These are phyloP conservation scores for Chlamydomonas schloesseri DNA, from an alignment of 139 green algal species.

Conservation along the genomic window DNA sequence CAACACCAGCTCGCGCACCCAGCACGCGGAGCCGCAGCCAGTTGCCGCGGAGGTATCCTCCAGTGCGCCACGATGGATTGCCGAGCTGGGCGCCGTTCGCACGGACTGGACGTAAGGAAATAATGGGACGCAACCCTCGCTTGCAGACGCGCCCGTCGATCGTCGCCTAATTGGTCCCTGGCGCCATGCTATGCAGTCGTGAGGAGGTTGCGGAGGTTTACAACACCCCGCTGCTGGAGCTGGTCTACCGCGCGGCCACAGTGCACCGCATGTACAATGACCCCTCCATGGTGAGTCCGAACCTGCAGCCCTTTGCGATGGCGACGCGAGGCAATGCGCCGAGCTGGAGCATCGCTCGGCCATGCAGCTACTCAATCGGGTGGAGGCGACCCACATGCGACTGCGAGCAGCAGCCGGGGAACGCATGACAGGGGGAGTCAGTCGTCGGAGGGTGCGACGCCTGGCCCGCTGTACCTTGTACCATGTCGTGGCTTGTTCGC, in stretches of 20 bases:
- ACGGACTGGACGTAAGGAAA: slow-evolving; percentile 86
- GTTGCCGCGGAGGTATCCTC: background rate
- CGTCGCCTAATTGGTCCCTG: too few species aligned
- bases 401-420: too few species aligned
- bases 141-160: background rate
- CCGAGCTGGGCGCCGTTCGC: slow-evolving; percentile 78
- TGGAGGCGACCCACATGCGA: too few species aligned
- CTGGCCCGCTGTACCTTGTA: too few species aligned
- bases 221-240: slow-evolving; percentile 91
- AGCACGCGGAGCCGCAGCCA: slow-evolving; percentile 39
- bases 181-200: slow-evolving; percentile 63
- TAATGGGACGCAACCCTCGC: background rate
- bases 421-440: too few species aligned
- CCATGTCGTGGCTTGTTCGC: too few species aligned
- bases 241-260: slow-evolving; percentile 87
- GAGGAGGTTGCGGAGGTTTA: slow-evolving; percentile 93
- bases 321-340: background rate
- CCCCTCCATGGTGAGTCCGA: slow-evolving; percentile 80
- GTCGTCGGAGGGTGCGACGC: too few species aligned
- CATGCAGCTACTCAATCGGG: too few species aligned
- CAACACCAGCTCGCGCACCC: background rate
- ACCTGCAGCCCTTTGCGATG: background rate
- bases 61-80: slow-evolving; percentile 64
- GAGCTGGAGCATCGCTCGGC: background rate
- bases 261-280: slow-evolving; percentile 95